Percentiles rank a stretch among this genome's conserved stretches.
Conservation (phyloP, 345 rosid genomes). For the Anastatica hierochuntica region DNA sequence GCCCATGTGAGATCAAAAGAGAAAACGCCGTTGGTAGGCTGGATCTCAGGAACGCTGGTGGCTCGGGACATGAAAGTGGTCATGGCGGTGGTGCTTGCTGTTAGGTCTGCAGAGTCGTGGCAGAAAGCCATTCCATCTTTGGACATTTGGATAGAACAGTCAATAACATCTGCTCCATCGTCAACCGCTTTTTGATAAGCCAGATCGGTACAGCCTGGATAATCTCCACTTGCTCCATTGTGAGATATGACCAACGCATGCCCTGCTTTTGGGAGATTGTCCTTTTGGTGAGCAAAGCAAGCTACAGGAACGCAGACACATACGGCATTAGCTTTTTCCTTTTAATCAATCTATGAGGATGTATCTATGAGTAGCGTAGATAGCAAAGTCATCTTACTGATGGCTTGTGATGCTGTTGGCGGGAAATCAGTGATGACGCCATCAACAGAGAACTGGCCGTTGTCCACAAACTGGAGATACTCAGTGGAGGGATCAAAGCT, state of each 20-base stretch:
- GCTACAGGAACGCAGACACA: constrained; percentile 33
- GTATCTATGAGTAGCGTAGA: neutral
- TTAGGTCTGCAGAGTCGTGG: constrained; percentile 49
- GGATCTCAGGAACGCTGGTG: constrained; percentile 53
- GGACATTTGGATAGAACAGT: constrained; percentile 78
- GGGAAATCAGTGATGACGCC: constrained; percentile 84
- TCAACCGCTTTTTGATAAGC: constrained; percentile 70
- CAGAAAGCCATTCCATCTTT: constrained; percentile 83
- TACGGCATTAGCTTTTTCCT: neutral
- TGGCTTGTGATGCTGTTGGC: constrained; percentile 58
- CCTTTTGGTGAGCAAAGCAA: constrained; percentile 42
- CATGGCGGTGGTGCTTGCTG: constrained; percentile 47
- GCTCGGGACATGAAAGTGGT: constrained; percentile 44
- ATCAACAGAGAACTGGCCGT: constrained; percentile 55
- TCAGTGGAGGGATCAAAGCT: constrained; percentile 62
- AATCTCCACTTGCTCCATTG: constrained; percentile 80
- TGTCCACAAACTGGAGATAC: constrained; percentile 54
- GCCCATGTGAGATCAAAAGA: constrained; percentile 85
- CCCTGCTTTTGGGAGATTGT: constrained; percentile 23
- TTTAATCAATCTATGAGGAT: neutral
- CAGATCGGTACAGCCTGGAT: constrained; percentile 74
- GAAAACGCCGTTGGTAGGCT: constrained; percentile 50
- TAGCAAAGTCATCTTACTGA: constrained; percentile 34
- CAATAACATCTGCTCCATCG: constrained; percentile 75
- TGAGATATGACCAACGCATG: constrained; percentile 48